Conservation (phyloP, 2,329 filamentous ascomycete genomes). For the Kalaharituber pfeilii region DNA sequence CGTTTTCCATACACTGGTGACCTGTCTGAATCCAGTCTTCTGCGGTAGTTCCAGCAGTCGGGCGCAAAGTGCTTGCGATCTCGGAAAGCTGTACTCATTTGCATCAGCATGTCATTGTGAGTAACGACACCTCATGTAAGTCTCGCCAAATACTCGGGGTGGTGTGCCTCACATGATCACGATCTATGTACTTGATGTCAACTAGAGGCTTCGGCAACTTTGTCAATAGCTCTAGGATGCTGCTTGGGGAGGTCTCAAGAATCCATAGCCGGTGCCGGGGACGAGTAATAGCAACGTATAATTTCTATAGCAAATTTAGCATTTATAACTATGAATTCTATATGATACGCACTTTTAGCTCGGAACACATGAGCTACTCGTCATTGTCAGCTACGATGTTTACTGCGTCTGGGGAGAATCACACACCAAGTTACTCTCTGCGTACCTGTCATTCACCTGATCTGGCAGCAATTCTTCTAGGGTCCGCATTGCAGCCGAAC, state of each 20-base stretch:
- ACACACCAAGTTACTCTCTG: background rate
- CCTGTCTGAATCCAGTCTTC: conserved; percentile 19
- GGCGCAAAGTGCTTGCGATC: conserved; percentile 11
- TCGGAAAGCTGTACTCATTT: background rate
- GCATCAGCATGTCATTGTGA: too few species aligned
- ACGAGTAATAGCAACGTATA: conserved; percentile 12
- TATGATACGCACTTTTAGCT: background rate
- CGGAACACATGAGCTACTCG: background rate
- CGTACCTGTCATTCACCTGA: conserved; percentile 9
- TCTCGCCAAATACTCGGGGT: too few species aligned
- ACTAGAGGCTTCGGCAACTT: conserved; percentile 18
- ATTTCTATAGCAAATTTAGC: conserved; percentile 5
- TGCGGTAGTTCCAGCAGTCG: conserved; percentile 17
- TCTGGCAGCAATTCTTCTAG: background rate
- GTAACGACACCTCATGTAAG: too few species aligned
- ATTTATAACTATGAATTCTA: background rate
- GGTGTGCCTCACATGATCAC: background rate
- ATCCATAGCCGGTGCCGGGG: conserved; percentile 9
- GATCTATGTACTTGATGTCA: background rate
- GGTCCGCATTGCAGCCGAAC: background rate
- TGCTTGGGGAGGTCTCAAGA: conserved; percentile 5
- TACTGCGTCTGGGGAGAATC: too few species aligned
- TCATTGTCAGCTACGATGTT: too few species aligned
- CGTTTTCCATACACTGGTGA: conserved; percentile 18
- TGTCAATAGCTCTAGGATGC: conserved; percentile 12